Percentiles rank a stretch among this genome's conserved stretches.
Evolutionary conservation across 495 filamentous ascomycete species (phyloP).

Genomic region (Melanomma pulvis-pyrius): DNA sequence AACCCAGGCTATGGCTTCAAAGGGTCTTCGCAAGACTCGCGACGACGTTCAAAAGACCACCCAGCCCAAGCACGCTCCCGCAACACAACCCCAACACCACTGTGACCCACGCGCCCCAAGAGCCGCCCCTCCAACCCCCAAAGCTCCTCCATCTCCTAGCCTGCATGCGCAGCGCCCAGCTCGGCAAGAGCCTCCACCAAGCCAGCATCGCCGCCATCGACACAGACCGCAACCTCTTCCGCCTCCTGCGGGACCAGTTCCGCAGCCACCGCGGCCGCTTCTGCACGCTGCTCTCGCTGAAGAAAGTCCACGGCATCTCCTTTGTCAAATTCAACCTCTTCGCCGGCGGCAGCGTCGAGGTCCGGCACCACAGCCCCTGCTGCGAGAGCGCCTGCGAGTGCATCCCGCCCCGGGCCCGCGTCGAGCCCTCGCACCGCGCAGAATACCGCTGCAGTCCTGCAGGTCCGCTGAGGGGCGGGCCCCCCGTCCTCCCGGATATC

Average conservation of each 20-base stretch:
- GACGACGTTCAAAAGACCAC: too few species aligned
- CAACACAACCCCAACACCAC: neutral
- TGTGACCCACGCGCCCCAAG: neutral
- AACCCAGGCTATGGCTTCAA: neutral
- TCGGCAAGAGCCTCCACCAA: neutral
- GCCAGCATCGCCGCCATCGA: neutral
- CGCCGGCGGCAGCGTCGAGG: conserved; percentile 8
- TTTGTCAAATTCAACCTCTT: conserved; percentile 5
- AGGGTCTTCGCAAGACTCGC: neutral
- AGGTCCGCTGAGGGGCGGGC: neutral
- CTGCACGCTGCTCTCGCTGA: neutral
- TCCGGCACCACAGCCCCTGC: conserved; percentile 5
- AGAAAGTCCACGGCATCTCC: conserved; percentile 4
- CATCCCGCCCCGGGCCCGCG: neutral
- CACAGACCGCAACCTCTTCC: conserved; percentile 1
- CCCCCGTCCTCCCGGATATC: neutral
- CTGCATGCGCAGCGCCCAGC: neutral
- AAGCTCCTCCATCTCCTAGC: conserved; percentile 2
- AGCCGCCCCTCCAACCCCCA: too few species aligned
- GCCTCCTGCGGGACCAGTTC: neutral
- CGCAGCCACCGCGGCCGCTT: neutral
- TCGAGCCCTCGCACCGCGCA: neutral
- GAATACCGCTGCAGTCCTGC: conserved; percentile 8
- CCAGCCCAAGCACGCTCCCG: neutral
- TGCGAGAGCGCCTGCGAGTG: conserved; percentile 8